Evolutionary conservation across 208 protist species (phyloP).

Genomic region (Tetramitus jugosus): DNA sequence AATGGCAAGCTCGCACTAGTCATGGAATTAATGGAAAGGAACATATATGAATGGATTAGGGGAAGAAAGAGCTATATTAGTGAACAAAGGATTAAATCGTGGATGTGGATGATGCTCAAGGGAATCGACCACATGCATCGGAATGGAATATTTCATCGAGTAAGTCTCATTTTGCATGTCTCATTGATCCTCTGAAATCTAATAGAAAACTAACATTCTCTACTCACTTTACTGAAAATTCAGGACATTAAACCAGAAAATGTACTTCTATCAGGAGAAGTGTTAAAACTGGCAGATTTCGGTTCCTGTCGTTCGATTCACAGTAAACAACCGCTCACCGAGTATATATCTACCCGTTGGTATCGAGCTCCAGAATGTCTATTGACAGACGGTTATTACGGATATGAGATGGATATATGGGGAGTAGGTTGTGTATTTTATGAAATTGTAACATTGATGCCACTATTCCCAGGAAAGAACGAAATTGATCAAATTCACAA

Average conservation of each 20-base stretch:
- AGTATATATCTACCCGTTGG: slow-evolving; percentile 96
- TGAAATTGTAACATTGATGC: slow-evolving; percentile 70
- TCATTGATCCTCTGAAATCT: too few species aligned
- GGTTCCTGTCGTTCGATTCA: slow-evolving; percentile 90
- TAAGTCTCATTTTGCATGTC: too few species aligned
- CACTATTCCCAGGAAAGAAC: slow-evolving; percentile 72
- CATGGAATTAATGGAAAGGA: slow-evolving; percentile 95
- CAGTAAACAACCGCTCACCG: slow-evolving; percentile 87
- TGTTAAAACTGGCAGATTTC: slow-evolving; percentile 94
- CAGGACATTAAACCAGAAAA: slow-evolving; percentile 77
- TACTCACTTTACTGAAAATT: too few species aligned
- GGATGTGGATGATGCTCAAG: slow-evolving; percentile 84
- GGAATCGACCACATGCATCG: slow-evolving; percentile 89
- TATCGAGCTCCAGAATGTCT: slow-evolving; percentile 94
- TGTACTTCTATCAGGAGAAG: slow-evolving; percentile 60
- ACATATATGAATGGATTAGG: slow-evolving; percentile 91
- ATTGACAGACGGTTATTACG: slow-evolving; percentile 92
- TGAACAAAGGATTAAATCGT: slow-evolving; percentile 46
- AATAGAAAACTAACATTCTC: too few species aligned
- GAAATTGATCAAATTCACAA: slow-evolving; percentile 73
- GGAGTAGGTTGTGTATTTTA: slow-evolving; percentile 86
- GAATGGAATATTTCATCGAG: slow-evolving; percentile 92
- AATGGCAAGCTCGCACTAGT: slow-evolving; percentile 84
- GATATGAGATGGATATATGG: slow-evolving; percentile 94
- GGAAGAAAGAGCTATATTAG: slow-evolving; percentile 55